Evolutionary conservation across 2,329 filamentous ascomycete species (phyloP).

Genomic region (Dactylonectria macrodidyma): DNA sequence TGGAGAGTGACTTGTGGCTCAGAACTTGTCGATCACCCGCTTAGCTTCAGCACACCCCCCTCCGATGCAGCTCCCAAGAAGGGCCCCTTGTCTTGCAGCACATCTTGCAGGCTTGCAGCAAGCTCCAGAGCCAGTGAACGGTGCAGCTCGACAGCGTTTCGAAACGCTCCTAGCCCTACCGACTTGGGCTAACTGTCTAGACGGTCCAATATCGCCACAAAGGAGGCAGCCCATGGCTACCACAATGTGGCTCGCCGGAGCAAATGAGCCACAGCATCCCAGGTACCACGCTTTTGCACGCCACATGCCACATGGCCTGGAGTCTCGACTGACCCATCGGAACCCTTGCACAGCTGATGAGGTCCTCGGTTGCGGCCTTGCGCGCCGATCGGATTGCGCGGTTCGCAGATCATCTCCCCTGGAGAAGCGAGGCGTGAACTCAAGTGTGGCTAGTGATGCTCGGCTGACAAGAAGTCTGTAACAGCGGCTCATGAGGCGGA

Average conservation of each 20-base stretch:
- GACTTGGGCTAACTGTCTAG: too few species aligned
- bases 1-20: slow-evolving; percentile 49
- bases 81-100: slow-evolving; percentile 7
- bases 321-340: slow-evolving; percentile 37
- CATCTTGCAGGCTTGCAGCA: slow-evolving; percentile 3
- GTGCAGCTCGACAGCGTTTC: slow-evolving; percentile 12
- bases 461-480: slow-evolving; percentile 30
- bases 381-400: slow-evolving; percentile 18
- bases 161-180: slow-evolving; percentile 7
- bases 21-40: slow-evolving; percentile 43
- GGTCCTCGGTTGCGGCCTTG: not conserved
- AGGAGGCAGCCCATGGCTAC: not conserved
- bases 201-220: slow-evolving; percentile 10
- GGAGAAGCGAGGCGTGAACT: slow-evolving; percentile 40
- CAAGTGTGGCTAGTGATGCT: slow-evolving; percentile 44
- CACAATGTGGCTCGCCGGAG: slow-evolving; percentile 40
- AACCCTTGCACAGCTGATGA: slow-evolving; percentile 46
- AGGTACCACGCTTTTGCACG: slow-evolving; percentile 34
- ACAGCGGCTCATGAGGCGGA: slow-evolving; percentile 10
- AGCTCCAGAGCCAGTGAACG: slow-evolving; percentile 35
- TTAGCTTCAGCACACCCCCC: slow-evolving; percentile 36
- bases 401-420: slow-evolving; percentile 32
- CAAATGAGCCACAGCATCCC: slow-evolving; percentile 12
- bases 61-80: slow-evolving; percentile 20
- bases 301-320: slow-evolving; percentile 37